Conservation (phyloP, 176 grass and related monocot species). For the Alloteropsis semialata region DNA sequence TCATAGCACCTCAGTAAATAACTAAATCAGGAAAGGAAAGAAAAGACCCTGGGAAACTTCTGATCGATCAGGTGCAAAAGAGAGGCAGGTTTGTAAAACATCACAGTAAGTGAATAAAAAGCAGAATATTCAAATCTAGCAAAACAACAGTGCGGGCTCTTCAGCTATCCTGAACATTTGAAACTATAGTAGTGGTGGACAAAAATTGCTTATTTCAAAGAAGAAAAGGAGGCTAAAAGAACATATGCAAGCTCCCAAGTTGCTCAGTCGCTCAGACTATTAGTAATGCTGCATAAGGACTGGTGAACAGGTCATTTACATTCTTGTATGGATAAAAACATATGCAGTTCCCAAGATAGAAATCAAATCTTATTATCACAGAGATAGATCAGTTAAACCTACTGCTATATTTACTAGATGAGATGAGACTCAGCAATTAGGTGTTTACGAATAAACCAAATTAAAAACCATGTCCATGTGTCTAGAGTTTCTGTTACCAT, state of each 20-base stretch:
- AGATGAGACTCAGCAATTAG: background rate
- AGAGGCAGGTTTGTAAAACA: background rate
- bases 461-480: too few relatives aligned
- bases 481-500: slow-evolving; percentile 29
- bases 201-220: background rate
- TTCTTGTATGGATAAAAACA: background rate
- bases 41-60: background rate
- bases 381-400: background rate
- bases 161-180: background rate
- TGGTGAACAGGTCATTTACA: background rate
- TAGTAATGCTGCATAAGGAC: too few relatives aligned
- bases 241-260: background rate
- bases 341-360: background rate
- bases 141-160: too few relatives aligned
- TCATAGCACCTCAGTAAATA: background rate
- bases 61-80: too few relatives aligned
- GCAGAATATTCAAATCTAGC: background rate
- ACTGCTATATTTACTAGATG: background rate
- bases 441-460: background rate
- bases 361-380: too few relatives aligned
- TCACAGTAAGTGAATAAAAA: background rate
- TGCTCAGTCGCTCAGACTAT: too few relatives aligned
- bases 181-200: background rate
- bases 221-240: background rate
- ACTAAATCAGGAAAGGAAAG: background rate